Conservation (phyloP, 805 yeast species). For the Saturnispora quitensis region DNA sequence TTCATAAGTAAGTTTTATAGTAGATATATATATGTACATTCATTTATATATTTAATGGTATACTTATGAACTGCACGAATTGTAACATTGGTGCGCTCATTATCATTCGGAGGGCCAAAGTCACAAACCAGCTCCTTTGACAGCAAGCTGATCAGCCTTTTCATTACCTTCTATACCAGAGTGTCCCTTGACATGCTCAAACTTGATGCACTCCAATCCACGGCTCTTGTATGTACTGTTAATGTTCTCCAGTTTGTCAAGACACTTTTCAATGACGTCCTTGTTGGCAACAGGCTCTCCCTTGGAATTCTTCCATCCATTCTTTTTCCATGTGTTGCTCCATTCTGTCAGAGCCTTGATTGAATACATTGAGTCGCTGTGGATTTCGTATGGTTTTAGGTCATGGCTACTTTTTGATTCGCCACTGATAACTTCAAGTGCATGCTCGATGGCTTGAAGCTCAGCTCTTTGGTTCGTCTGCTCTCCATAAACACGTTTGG, state of each 20-base stretch:
- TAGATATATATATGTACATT: no score
- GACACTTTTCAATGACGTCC: constrained; percentile 37
- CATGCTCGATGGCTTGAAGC: constrained; percentile 53
- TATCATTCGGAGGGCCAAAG: no score
- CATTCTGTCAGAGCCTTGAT: constrained; percentile 49
- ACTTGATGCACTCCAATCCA: constrained; percentile 31
- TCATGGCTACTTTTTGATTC: constrained; percentile 23
- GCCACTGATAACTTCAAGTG: constrained; percentile 34
- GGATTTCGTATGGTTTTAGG: constrained; percentile 31
- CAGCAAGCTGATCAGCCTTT: constrained; percentile 69
- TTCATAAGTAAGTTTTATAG: neutral
- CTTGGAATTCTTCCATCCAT: constrained; percentile 42
- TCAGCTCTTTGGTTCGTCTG: constrained; percentile 84
- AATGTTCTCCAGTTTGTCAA: constrained; percentile 27
- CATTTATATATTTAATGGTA: no score
- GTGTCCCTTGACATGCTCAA: constrained; percentile 69
- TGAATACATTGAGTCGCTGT: constrained; percentile 67
- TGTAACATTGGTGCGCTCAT: no score
- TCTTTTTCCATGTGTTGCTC: constrained; percentile 44
- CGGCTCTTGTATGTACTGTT: constrained; percentile 28
- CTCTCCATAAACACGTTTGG: constrained; percentile 40
- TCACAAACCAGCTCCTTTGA: constrained; percentile 38
- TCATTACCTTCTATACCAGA: constrained; percentile 63
- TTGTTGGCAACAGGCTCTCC: constrained; percentile 40
- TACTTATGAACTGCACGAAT: no score